Evolutionary conservation across 139 green algal species (phyloP).

Genomic region (Penium margaritaceum): DNA sequence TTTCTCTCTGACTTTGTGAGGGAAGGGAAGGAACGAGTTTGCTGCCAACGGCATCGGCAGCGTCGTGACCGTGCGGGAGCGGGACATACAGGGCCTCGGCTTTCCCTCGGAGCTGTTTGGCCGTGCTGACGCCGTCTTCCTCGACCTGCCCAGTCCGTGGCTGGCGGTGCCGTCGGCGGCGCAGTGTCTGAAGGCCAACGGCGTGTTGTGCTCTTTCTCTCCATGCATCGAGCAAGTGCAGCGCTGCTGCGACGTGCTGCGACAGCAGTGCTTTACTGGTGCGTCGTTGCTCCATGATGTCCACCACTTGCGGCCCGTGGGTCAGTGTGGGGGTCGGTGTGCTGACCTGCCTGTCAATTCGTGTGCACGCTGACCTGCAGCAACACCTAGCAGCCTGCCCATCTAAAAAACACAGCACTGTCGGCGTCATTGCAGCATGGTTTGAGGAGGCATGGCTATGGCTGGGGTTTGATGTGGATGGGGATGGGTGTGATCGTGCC

Average conservation of each 20-base stretch:
- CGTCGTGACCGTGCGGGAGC: conserved; percentile 42
- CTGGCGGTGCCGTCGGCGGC: conserved; percentile 66
- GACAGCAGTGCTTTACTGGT: conserved; percentile 4
- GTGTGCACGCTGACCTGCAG: too few species aligned
- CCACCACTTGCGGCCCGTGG: too few species aligned
- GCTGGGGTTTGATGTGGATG: too few species aligned
- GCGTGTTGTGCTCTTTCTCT: conserved; percentile 86
- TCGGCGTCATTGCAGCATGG: too few species aligned
- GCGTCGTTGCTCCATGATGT: too few species aligned
- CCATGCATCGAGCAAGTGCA: conserved; percentile 98
- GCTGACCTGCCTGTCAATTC: too few species aligned
- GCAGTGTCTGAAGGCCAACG: conserved; percentile 60
- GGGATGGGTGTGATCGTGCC: too few species aligned
- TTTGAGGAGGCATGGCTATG: too few species aligned
- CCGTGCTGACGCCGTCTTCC: conserved; percentile 73
- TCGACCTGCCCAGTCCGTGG: conserved; percentile 87
- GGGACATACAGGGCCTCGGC: conserved; percentile 50
- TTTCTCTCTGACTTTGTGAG: too few species aligned
- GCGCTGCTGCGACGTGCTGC: conserved; percentile 38
- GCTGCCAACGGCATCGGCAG: conserved; percentile 37
- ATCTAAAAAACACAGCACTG: too few species aligned
- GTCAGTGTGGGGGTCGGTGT: too few species aligned
- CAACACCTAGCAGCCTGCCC: too few species aligned
- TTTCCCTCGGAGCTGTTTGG: conserved; percentile 66
- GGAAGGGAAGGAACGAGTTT: conserved; percentile 62